phyloP scores from a whole-genome alignment of 1,284 basidiomycete genomes.

The Ustilago bromivora region DNA sequence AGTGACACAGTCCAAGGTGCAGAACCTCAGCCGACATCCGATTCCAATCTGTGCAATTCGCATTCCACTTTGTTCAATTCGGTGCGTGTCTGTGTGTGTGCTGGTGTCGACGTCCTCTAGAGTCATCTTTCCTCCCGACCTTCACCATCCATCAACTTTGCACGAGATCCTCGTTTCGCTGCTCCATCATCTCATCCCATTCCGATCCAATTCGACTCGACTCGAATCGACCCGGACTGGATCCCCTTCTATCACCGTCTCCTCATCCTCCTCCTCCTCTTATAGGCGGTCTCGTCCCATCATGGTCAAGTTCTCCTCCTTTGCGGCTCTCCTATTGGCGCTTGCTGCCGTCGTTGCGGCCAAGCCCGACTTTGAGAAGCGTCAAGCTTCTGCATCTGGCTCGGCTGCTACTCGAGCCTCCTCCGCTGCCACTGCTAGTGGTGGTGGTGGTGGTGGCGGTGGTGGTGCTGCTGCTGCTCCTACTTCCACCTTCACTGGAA shows the following conservation, averaged over 20 bases:
- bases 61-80: not conserved
- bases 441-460: constrained; percentile 28
- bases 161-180: not conserved
- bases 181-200: not conserved
- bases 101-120: not conserved
- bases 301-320: constrained; percentile 49
- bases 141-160: constrained; percentile 1
- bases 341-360: constrained; percentile 36
- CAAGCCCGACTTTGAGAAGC: constrained; percentile 35
- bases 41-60: not conserved
- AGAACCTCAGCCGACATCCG: constrained; percentile 13
- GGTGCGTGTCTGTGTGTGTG: not conserved
- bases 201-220: not conserved
- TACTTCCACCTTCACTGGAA: constrained; percentile 56
- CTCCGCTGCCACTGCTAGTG: constrained; percentile 23
- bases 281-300: constrained; percentile 21
- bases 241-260: constrained; percentile 3
- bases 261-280: not conserved
- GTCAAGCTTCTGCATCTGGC: constrained; percentile 30
- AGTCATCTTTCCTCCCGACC: constrained; percentile 1
- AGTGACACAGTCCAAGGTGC: no score
- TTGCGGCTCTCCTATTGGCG: constrained; percentile 38
- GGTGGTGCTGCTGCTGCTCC: constrained; percentile 33
- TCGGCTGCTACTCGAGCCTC: constrained; percentile 21
- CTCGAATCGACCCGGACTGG: not conserved